Evolutionary conservation across 805 yeast species (phyloP), one percentile per base, ranked within the genome.

Genomic region (Pichia membranifaciens): DNA sequence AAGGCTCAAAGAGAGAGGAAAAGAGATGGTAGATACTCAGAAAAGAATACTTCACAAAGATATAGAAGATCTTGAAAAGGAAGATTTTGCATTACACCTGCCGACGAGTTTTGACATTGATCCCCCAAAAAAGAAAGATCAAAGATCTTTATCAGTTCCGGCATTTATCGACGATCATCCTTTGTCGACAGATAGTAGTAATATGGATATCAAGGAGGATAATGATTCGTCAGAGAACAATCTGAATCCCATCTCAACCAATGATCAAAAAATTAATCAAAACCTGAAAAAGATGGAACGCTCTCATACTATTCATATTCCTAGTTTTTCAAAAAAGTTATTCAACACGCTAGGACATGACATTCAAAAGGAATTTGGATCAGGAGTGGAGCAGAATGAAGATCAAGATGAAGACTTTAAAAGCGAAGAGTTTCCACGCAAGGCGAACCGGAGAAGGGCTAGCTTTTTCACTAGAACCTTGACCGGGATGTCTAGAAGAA

Each of bases 381-480:
- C 35, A n/a, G 22, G 3, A 6, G 12, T 16, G 6, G 32, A n/a
- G 15, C 22, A 29, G 5, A 13, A 16, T 15, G 10, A 16, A 20
- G 34, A 25, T 15, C 29, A 35, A 28, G 34, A 31, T 25, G 41
- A 35, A 15, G 31, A 31, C 7, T 17, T 7, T 15, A 16, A 36
- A 17, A 17, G 7, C 7, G 15, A 37, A 15, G 23, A 12, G 20
- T 18, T n/a, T 22, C 35, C 21, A 1, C 22, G 15, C 5, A n/a
- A 8, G 6, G 13, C 17, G 8, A 33, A 35, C 21, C 32, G 40
- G 15, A 43, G 45, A 31, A 39, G 38, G 35, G n/a, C 48, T 5
- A 52, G 51, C 28, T 45, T 52, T 33, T 49, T 54, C 42, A 49
- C 55, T 1, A 51, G 54, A 37, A 51, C 55, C 10, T 42, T 53